These are phyloP conservation scores for Pseudonitzschia multiseries DNA, from an alignment of 108 stramenopile species.

Conservation along the genomic window DNA sequence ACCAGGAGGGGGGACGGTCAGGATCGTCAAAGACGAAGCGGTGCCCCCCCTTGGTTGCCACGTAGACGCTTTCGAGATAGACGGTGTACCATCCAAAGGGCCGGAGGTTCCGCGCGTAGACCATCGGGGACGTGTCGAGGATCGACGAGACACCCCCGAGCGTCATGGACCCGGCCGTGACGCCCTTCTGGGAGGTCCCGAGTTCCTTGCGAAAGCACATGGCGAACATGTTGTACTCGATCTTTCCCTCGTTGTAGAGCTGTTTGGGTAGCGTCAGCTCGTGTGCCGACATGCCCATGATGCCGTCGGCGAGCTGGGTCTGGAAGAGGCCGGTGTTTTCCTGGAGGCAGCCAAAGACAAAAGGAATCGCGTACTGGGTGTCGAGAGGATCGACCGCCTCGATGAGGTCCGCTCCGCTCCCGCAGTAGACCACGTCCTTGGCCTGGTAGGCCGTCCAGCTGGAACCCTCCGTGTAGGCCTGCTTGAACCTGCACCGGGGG, in stretches of 20 bases:
- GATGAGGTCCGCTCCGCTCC: conserved; percentile 42
- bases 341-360: conserved; percentile 90
- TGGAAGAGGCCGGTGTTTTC: conserved; percentile 37
- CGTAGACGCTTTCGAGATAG: conserved; percentile 65
- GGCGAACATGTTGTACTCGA: conserved; percentile 79
- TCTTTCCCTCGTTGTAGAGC: conserved; percentile 62
- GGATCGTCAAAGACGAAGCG: conserved; percentile 26
- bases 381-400: conserved; percentile 42
- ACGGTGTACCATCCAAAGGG: conserved; percentile 87
- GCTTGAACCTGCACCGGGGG: conserved; percentile 38
- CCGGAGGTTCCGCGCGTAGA: conserved; percentile 75
- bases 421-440: conserved; percentile 44
- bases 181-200: conserved; percentile 50
- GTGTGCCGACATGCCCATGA: conserved; percentile 91
- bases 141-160: conserved; percentile 81
- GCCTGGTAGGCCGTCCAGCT: conserved; percentile 60
- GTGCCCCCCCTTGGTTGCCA: conserved; percentile 56
- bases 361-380: conserved; percentile 40
- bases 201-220: conserved; percentile 84
- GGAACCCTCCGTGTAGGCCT: conserved; percentile 64
- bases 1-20: not conserved
- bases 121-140: conserved; percentile 83
- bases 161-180: conserved; percentile 72
- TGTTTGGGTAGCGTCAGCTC: conserved; percentile 82
- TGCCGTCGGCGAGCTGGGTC: conserved; percentile 91